Evolutionary conservation across 1,284 basidiomycete species (phyloP).

Genomic region (Microstroma glucosiphilum): DNA sequence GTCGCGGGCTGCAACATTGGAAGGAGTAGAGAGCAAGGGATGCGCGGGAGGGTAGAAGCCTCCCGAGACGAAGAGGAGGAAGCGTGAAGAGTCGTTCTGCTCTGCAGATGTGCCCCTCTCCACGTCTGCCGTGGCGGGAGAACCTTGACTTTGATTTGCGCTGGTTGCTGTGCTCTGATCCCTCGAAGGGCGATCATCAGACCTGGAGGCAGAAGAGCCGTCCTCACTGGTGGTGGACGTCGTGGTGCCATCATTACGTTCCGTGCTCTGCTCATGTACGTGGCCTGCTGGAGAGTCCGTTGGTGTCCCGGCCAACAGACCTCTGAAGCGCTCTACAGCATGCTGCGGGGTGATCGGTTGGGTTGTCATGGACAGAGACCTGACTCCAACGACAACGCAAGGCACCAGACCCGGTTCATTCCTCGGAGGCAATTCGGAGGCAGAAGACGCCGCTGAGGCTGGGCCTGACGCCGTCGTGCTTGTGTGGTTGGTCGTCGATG

Average conservation of each 20-base stretch:
- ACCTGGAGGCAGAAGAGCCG: background rate
- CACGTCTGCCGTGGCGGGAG: background rate
- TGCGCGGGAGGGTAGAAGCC: slow-evolving; percentile 42
- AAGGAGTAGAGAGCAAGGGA: slow-evolving; percentile 37
- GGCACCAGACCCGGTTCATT: slow-evolving; percentile 27
- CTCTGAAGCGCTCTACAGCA: no score
- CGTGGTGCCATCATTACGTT: background rate
- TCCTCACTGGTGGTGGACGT: no score
- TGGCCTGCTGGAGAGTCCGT: background rate
- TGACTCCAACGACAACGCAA: slow-evolving; percentile 44
- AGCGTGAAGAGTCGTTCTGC: slow-evolving; percentile 16
- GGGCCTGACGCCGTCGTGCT: background rate
- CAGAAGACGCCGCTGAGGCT: slow-evolving; percentile 9
- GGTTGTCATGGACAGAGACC: slow-evolving; percentile 16
- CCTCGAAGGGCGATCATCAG: slow-evolving; percentile 7
- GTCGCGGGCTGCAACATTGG: slow-evolving; percentile 38
- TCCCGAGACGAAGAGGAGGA: slow-evolving; percentile 46
- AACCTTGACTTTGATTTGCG: background rate
- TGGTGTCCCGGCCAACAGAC: background rate
- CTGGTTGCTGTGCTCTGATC: slow-evolving; percentile 10
- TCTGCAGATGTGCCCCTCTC: slow-evolving; percentile 18
- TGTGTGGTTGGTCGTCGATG: slow-evolving; percentile 11
- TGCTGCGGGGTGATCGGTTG: no score
- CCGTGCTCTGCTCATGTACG: background rate
- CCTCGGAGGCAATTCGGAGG: no score